Evolutionary conservation across 768 basidiomycete genomes (phyloP).

Genomic region (Russula ochroleuca): DNA sequence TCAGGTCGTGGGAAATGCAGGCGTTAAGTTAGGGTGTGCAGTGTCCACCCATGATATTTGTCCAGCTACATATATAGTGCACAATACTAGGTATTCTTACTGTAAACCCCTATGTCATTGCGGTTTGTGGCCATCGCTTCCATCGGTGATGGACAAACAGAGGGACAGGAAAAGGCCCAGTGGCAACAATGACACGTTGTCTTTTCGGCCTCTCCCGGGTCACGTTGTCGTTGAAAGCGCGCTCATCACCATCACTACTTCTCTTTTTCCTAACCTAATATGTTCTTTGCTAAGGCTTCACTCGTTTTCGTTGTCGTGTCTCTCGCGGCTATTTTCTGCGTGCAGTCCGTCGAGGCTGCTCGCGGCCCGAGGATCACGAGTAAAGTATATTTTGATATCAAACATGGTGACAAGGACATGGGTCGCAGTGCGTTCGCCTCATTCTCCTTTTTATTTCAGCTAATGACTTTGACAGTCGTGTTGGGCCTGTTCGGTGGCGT

Average conservation of each 20-base stretch:
- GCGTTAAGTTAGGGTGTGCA: background rate
- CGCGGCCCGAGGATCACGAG: conserved; percentile 88
- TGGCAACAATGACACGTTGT: too few relatives aligned
- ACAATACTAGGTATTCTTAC: background rate
- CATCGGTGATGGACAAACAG: background rate
- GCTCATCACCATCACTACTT: conserved; percentile 16
- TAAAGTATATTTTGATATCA: conserved; percentile 93
- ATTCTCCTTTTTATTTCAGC: background rate
- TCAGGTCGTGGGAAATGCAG: conserved; percentile 1
- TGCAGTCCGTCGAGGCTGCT: conserved; percentile 68
- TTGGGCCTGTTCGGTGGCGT: conserved; percentile 91
- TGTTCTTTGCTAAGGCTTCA: conserved; percentile 59
- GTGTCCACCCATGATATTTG: background rate
- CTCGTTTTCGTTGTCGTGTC: conserved; percentile 59
- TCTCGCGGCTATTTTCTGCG: conserved; percentile 65
- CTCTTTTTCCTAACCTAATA: conserved; percentile 35
- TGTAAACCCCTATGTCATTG: background rate
- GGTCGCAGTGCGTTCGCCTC: conserved; percentile 60
- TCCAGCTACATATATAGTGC: background rate
- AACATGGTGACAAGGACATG: conserved; percentile 82
- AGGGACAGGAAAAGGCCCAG: background rate
- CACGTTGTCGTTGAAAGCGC: conserved; percentile 24
- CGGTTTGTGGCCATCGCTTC: background rate
- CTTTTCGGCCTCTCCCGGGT: conserved; percentile 16
- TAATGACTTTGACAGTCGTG: conserved; percentile 47